phyloP scores from a whole-genome alignment of 805 yeast species.

The Millerago galiae region DNA sequence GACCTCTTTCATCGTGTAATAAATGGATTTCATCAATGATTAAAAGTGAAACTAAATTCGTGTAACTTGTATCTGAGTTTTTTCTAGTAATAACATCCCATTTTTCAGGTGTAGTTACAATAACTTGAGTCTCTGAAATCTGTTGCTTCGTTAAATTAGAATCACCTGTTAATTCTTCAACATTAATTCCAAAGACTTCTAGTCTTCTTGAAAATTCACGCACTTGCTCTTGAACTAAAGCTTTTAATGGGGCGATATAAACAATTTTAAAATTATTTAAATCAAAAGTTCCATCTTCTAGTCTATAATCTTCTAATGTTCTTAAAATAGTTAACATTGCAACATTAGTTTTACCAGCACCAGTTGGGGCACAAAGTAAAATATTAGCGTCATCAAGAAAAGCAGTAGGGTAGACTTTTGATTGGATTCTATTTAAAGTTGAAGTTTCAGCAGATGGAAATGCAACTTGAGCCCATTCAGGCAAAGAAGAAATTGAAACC shows the following conservation, averaged over 20 bases:
- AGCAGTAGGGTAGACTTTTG: conserved; percentile 74
- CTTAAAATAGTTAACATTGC: conserved; percentile 80
- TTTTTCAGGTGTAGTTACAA: conserved; percentile 94
- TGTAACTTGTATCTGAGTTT: conserved; percentile 56
- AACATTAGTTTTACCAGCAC: conserved; percentile 97
- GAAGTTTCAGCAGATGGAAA: conserved; percentile 64
- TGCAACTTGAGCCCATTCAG: conserved; percentile 75
- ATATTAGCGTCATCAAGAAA: conserved; percentile 65
- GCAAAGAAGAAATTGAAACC: conserved; percentile 56
- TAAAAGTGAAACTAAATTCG: conserved; percentile 57
- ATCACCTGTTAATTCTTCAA: conserved; percentile 89
- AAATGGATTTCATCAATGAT: conserved; percentile 92
- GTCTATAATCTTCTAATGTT: conserved; percentile 47
- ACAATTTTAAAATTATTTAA: conserved; percentile 65
- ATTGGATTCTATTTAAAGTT: conserved; percentile 75
- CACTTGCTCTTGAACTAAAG: conserved; percentile 92
- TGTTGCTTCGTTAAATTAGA: conserved; percentile 69
- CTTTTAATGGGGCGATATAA: conserved; percentile 89
- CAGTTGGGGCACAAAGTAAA: conserved; percentile 93
- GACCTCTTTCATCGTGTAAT: conserved; percentile 92
- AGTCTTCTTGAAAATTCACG: conserved; percentile 75
- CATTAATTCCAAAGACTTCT: conserved; percentile 55
- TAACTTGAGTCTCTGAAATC: conserved; percentile 67
- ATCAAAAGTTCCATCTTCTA: conserved; percentile 42
- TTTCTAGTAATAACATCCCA: conserved; percentile 97